Conservation (phyloP, 2,329 filamentous ascomycete species). For the Ceratocystis ficicola region DNA sequence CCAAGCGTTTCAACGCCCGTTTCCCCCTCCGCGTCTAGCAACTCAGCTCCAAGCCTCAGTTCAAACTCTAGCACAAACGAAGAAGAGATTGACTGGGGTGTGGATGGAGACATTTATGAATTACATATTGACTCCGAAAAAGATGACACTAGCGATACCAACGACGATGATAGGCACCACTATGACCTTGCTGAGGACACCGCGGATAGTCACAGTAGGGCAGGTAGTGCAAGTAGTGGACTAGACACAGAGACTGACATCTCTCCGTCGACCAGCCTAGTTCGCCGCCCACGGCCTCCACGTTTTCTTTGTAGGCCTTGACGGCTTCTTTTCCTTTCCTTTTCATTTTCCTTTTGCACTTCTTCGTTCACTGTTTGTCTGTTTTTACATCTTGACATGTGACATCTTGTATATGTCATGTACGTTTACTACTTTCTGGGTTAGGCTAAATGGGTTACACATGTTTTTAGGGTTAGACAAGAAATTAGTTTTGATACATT, state of each 20-base stretch:
- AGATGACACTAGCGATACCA: neutral
- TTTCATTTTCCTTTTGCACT: neutral
- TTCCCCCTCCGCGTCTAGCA: no score
- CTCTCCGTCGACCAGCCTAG: neutral
- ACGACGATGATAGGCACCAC: neutral
- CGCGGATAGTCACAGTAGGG: conserved; percentile 28
- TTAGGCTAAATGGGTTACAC: neutral
- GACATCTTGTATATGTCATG: conserved; percentile 1
- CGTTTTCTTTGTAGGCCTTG: neutral
- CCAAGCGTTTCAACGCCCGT: neutral
- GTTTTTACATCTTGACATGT: neutral
- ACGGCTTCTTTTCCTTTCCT: neutral
- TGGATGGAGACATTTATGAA: conserved; percentile 26
- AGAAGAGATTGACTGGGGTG: conserved; percentile 28
- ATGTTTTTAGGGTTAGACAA: conserved; percentile 3
- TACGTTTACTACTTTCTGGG: neutral
- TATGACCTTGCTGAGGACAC: conserved; percentile 25
- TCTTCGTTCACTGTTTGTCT: conserved; percentile 10
- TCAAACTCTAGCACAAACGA: conserved; percentile 26
- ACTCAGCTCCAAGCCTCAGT: no score
- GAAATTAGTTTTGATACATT: neutral
- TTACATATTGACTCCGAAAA: conserved; percentile 18
- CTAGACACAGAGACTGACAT: neutral
- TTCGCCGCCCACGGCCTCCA: neutral
- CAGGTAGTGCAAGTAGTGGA: conserved; percentile 26